Conservation (phyloP, 108 stramenopile species). For the Skeletonema tropicum region DNA sequence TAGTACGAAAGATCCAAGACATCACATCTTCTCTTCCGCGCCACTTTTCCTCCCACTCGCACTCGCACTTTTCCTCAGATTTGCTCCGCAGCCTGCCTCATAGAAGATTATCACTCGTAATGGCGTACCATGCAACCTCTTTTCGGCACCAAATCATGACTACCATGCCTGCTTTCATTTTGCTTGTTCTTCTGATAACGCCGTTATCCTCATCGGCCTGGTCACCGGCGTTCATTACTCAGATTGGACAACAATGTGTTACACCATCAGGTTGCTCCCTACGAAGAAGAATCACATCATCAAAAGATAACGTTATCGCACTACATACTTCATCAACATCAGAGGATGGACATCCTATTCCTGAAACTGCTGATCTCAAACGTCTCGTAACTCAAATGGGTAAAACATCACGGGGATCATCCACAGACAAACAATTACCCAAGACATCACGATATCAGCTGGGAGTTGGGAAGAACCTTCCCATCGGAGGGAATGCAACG, state of each 20-base stretch:
- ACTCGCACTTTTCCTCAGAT: no score
- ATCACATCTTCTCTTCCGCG: no score
- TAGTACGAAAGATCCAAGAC: no score
- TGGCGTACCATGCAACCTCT: neutral
- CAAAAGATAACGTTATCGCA: neutral
- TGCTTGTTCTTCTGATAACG: neutral
- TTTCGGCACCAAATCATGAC: neutral
- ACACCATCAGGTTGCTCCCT: neutral
- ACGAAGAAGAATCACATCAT: neutral
- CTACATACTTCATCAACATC: neutral
- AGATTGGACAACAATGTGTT: neutral
- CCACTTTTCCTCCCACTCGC: no score
- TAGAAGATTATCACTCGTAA: no score
- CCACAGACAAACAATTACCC: neutral
- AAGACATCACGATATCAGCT: neutral
- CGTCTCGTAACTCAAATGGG: neutral
- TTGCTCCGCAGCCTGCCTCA: no score
- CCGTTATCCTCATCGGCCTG: neutral
- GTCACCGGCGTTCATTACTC: neutral
- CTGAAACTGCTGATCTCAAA: neutral
- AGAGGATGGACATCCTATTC: neutral
- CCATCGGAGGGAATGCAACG: neutral
- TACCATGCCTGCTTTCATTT: neutral
- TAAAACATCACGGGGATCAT: neutral
- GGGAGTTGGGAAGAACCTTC: constrained; percentile 6